A percentile compares a stretch with the other conserved stretches of the same genome.
Evolutionary conservation across 2,329 filamentous ascomycete species (phyloP).

Genomic region (Aspergillus tubingensis): DNA sequence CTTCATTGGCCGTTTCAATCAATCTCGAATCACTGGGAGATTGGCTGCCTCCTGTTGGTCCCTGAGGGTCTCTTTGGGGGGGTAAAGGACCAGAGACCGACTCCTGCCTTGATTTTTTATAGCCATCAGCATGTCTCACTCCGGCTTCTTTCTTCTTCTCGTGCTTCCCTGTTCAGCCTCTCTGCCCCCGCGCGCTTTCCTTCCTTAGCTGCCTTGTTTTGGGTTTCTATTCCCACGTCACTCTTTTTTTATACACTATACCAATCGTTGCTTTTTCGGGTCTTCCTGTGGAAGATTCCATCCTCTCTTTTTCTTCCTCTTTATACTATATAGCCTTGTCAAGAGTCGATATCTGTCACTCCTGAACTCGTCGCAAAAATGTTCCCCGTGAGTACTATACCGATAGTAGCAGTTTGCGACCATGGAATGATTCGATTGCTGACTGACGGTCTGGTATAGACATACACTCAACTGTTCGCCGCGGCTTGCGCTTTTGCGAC

Average conservation of each 20-base stretch:
- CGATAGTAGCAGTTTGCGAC: background rate
- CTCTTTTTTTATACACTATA: conserved; percentile 7
- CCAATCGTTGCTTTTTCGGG: background rate
- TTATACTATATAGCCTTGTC: background rate
- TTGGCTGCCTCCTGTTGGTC: background rate
- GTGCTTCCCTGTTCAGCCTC: conserved; percentile 9
- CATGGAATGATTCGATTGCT: background rate
- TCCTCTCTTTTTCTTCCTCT: conserved; percentile 15
- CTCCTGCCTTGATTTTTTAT: background rate
- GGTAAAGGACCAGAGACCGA: too few relatives aligned
- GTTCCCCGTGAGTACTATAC: conserved; percentile 22
- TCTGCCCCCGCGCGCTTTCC: conserved; percentile 11
- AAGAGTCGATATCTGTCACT: background rate
- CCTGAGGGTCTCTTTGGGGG: background rate
- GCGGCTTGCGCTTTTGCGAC: conserved; percentile 46
- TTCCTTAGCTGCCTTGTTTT: conserved; percentile 15
- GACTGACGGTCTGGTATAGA: conserved; percentile 21
- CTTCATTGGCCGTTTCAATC: background rate
- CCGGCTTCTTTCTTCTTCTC: conserved; percentile 2
- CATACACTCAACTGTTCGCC: conserved; percentile 39
- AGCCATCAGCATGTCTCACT: background rate
- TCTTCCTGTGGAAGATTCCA: conserved; percentile 23
- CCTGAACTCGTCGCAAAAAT: conserved; percentile 19
- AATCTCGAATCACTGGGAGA: background rate
- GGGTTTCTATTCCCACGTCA: conserved; percentile 26